Evolutionary conservation across 306 rosid genomes (phyloP).

Genomic region (Pueraria montana): DNA sequence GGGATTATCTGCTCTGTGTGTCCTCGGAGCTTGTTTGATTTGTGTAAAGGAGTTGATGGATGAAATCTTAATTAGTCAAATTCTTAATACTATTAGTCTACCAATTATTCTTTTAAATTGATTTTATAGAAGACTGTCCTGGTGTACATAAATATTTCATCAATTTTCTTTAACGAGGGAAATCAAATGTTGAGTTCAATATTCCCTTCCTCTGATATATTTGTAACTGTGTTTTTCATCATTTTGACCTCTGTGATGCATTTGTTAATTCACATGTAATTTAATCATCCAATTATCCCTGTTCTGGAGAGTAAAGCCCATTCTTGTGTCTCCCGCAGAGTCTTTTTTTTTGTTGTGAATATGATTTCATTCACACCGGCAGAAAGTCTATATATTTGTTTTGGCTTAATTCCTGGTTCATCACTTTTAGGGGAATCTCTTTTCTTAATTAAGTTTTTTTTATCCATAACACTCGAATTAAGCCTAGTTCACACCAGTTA

Average conservation of each 20-base stretch:
- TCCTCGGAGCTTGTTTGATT: conserved; percentile 23
- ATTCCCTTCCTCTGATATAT: not conserved
- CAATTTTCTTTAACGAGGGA: not conserved
- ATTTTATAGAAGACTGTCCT: too few species aligned
- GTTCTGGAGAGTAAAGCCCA: not conserved
- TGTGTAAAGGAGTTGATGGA: not conserved
- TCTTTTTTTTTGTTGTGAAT: too few species aligned
- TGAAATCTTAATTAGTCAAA: not conserved
- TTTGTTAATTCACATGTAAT: not conserved
- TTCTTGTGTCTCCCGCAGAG: not conserved
- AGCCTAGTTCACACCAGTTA: too few species aligned
- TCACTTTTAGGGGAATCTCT: too few species aligned
- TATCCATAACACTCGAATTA: too few species aligned
- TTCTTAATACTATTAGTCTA: not conserved
- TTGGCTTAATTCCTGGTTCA: too few species aligned
- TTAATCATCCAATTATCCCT: not conserved
- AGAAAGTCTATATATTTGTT: too few species aligned
- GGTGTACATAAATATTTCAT: not conserved
- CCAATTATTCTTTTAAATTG: too few species aligned
- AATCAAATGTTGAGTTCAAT: not conserved
- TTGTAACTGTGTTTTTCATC: conserved; percentile 6
- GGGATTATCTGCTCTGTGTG: conserved; percentile 32
- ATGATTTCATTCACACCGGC: too few species aligned
- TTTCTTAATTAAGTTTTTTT: too few species aligned
- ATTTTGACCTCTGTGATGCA: not conserved